phyloP scores from a whole-genome alignment of 202 grass and related monocot species.

The Digitaria exilis region DNA sequence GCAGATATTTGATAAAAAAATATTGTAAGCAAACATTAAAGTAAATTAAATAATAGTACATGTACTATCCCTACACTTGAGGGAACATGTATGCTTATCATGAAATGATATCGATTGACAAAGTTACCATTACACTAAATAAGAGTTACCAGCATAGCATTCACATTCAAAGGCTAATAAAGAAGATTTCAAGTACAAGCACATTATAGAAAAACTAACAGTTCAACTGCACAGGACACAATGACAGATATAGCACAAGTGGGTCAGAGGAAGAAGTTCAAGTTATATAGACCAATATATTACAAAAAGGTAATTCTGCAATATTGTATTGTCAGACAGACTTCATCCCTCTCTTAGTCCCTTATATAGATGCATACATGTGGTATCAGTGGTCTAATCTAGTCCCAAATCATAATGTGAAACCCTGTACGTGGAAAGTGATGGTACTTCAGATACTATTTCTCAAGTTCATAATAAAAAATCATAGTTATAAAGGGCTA shows the following conservation, averaged over 20 bases:
- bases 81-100: background rate
- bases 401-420: slow-evolving; percentile 1
- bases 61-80: background rate
- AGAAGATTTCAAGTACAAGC: background rate
- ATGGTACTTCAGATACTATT: background rate
- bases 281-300: background rate
- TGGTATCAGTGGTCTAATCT: background rate
- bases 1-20: slow-evolving; percentile 34
- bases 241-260: background rate
- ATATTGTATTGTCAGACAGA: background rate
- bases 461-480: slow-evolving; percentile 1
- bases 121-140: background rate
- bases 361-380: background rate
- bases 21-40: slow-evolving; percentile 9
- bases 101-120: background rate
- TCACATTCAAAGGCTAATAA: slow-evolving; percentile 1
- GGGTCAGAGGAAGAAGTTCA: background rate
- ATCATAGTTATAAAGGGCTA: background rate
- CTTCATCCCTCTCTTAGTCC: background rate
- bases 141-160: background rate
- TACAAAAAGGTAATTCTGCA: background rate
- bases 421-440: slow-evolving; percentile 3
- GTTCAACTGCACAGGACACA: background rate
- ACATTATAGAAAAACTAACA: background rate
- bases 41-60: slow-evolving; percentile 4